Percentiles rank a stretch among this genome's conserved stretches.
Evolutionary conservation across 1,284 basidiomycete species (phyloP).

Genomic region (Tilletia walkeri): DNA sequence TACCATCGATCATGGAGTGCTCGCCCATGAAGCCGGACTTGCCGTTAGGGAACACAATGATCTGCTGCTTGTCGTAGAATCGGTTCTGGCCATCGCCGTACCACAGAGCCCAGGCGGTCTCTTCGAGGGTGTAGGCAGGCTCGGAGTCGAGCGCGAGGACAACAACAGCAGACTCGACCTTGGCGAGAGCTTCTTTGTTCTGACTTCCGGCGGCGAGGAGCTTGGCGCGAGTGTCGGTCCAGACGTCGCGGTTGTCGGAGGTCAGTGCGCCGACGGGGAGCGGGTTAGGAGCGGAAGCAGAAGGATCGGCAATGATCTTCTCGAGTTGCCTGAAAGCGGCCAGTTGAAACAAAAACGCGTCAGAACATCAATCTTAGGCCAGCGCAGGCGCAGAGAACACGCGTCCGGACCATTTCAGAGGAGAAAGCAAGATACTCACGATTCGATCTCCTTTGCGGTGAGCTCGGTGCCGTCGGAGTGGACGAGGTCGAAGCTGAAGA

Average conservation of each 20-base stretch:
- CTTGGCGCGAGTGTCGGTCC: constrained; percentile 69
- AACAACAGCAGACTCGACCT: constrained; percentile 86
- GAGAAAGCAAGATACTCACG: constrained; percentile 57
- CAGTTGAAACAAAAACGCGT: not conserved
- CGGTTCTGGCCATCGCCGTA: constrained; percentile 87
- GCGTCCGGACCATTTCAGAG: not conserved
- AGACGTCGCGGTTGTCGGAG: constrained; percentile 82
- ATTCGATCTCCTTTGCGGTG: constrained; percentile 73
- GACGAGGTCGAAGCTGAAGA: constrained; percentile 72
- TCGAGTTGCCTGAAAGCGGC: constrained; percentile 68
- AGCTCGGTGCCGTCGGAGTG: constrained; percentile 63
- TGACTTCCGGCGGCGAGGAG: constrained; percentile 67
- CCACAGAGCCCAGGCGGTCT: constrained; percentile 70
- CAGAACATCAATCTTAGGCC: not conserved
- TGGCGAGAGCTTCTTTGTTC: constrained; percentile 70
- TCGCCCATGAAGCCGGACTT: constrained; percentile 93
- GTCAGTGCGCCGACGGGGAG: constrained; percentile 77
- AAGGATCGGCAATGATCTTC: constrained; percentile 70
- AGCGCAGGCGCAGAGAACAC: not conserved
- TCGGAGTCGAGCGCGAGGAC: constrained; percentile 86
- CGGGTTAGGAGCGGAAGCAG: constrained; percentile 63
- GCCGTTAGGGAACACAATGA: constrained; percentile 68
- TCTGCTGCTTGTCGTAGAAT: constrained; percentile 98
- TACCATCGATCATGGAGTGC: constrained; percentile 94
- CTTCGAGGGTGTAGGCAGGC: constrained; percentile 60